Evolutionary conservation across 2,329 filamentous ascomycete species (phyloP).

Genomic region (Talaromyces sp.): DNA sequence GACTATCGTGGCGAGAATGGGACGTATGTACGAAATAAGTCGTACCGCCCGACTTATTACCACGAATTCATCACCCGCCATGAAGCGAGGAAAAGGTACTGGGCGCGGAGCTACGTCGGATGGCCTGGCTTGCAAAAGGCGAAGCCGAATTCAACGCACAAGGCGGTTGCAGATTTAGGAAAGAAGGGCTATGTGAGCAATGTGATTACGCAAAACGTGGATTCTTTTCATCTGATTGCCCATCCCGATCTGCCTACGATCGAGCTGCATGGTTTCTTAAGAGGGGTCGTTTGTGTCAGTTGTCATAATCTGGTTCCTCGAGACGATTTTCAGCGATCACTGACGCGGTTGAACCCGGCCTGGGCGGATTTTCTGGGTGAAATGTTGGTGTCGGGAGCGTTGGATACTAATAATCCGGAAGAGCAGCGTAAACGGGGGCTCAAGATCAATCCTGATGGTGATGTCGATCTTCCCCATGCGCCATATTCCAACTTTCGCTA

Average conservation of each 20-base stretch:
- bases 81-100: conserved; percentile 86
- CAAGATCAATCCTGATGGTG: conserved; percentile 87
- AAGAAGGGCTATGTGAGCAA: conserved; percentile 67
- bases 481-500: conserved; percentile 90
- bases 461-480: conserved; percentile 83
- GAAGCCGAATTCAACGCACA: conserved; percentile 75
- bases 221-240: conserved; percentile 80
- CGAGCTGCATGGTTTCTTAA: conserved; percentile 88
- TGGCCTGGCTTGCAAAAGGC: conserved; percentile 80
- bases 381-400: conserved; percentile 68
- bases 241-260: conserved; percentile 73
- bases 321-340: conserved; percentile 68
- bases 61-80: conserved; percentile 81
- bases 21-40: conserved; percentile 88
- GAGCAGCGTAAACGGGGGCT: conserved; percentile 67
- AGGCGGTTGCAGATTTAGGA: conserved; percentile 70
- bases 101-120: conserved; percentile 90
- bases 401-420: conserved; percentile 72
- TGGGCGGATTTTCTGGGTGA: conserved; percentile 76
- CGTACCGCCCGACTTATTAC: conserved; percentile 87
- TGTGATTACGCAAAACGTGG: conserved; percentile 94
- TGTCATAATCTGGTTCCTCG: conserved; percentile 72
- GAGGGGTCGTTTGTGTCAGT: conserved; percentile 74
- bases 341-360: conserved; percentile 76
- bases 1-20: conserved; percentile 89